These are phyloP conservation scores for Discostella pseudostelligera DNA, from an alignment of 108 stramenopile species.

Conservation along the genomic window DNA sequence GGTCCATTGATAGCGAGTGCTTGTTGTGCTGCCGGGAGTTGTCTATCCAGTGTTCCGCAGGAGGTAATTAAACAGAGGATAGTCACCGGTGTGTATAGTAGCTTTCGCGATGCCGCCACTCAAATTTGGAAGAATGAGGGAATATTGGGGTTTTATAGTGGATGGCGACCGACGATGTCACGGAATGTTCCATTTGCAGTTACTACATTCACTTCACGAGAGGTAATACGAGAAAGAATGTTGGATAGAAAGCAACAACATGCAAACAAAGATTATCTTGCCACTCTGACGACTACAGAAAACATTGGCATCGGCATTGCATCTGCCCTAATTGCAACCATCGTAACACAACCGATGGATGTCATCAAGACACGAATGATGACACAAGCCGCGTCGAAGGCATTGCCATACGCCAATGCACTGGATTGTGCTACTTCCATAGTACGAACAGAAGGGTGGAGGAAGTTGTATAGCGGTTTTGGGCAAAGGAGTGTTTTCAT, in stretches of 20 bases:
- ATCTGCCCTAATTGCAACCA: conserved; percentile 50
- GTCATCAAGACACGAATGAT: conserved; percentile 79
- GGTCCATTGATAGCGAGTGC: conserved; percentile 54
- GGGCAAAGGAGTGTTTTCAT: conserved; percentile 58
- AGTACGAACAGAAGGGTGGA: conserved; percentile 51
- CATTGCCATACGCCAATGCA: conserved; percentile 54
- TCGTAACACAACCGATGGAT: conserved; percentile 62
- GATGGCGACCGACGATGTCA: conserved; percentile 63
- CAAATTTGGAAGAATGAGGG: conserved; percentile 60
- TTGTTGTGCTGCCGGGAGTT: conserved; percentile 52
- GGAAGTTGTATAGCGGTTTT: conserved; percentile 60
- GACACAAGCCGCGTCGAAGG: conserved; percentile 69
- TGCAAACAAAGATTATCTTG: conserved; percentile 10
- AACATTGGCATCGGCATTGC: conserved; percentile 54
- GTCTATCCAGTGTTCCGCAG: conserved; percentile 63
- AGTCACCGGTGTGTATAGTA: conserved; percentile 63
- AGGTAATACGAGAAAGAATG: conserved; percentile 31
- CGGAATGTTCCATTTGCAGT: conserved; percentile 75
- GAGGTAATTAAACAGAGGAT: conserved; percentile 75
- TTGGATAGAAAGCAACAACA: conserved; percentile 15
- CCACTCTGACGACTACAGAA: conserved; percentile 23
- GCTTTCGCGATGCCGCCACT: conserved; percentile 54
- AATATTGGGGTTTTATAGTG: conserved; percentile 55
- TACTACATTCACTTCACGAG: conserved; percentile 55
- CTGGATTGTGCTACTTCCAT: conserved; percentile 62